Percentiles rank a stretch among this genome's conserved stretches.
These are phyloP conservation scores for Herpotrichia juniperi DNA, from an alignment of 2,329 filamentous ascomycete genomes.

Conservation along the genomic window DNA sequence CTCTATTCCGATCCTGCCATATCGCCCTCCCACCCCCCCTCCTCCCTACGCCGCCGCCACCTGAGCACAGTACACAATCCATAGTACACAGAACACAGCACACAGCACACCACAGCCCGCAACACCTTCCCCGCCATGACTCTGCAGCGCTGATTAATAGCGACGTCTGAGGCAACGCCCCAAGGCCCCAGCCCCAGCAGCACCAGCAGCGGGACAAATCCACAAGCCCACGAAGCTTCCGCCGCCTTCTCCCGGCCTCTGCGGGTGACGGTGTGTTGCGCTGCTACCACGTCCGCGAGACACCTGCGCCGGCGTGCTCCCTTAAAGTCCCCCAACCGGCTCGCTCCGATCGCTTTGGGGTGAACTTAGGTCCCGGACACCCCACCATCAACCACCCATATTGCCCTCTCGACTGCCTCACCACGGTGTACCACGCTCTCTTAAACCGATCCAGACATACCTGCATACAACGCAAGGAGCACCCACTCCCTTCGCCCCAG, in stretches of 20 bases:
- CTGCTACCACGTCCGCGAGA: slow-evolving; percentile 1
- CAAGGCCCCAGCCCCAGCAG: too few species aligned
- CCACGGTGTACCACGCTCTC: slow-evolving; percentile 40
- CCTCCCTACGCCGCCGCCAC: background rate
- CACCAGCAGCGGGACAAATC: too few species aligned
- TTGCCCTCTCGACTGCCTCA: slow-evolving; percentile 9
- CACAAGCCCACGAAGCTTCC: slow-evolving; percentile 21
- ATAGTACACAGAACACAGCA: too few species aligned
- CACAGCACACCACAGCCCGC: background rate
- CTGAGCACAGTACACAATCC: background rate
- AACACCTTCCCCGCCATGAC: background rate
- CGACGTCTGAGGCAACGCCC: background rate
- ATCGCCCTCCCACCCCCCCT: too few species aligned
- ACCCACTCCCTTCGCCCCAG: slow-evolving; percentile 18
- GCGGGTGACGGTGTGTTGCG: background rate
- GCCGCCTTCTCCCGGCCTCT: slow-evolving; percentile 26
- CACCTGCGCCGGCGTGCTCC: slow-evolving; percentile 17
- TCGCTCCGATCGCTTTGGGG: slow-evolving; percentile 22
- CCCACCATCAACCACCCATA: slow-evolving; percentile 25
- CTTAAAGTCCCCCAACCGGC: slow-evolving; percentile 26
- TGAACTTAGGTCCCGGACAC: slow-evolving; percentile 22
- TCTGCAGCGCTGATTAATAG: background rate
- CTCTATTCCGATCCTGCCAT: too few species aligned
- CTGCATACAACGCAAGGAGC: slow-evolving; percentile 45
- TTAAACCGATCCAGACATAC: slow-evolving; percentile 37